These are phyloP conservation scores for Cryphonectria radicalis DNA, from an alignment of 2,329 filamentous ascomycete genomes.

Conservation along the genomic window DNA sequence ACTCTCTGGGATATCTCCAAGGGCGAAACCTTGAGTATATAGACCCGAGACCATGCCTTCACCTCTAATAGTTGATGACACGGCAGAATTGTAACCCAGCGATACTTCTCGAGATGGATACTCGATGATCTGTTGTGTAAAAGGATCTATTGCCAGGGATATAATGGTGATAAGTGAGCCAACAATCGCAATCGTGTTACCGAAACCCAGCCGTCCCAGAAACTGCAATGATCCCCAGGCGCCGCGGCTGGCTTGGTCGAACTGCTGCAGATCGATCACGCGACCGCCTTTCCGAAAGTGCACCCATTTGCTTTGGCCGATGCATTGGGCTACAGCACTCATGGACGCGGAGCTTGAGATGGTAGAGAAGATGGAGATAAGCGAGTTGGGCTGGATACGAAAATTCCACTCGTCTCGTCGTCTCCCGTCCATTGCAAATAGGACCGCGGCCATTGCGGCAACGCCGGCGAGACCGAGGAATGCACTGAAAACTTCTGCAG, in stretches of 20 bases:
- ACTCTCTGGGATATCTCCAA: background rate
- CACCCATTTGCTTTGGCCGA: constrained; percentile 44
- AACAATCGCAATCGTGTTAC: background rate
- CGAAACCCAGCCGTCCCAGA: constrained; percentile 1
- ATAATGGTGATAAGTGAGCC: background rate
- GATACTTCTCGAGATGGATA: background rate
- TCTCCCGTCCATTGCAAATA: background rate
- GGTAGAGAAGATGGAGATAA: constrained; percentile 41
- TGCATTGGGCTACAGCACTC: constrained; percentile 37
- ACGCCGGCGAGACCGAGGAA: background rate
- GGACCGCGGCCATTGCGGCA: background rate
- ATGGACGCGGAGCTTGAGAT: constrained; percentile 38
- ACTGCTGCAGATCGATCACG: constrained; percentile 36
- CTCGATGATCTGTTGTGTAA: background rate
- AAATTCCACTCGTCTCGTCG: constrained; percentile 28
- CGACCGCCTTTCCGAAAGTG: constrained; percentile 33
- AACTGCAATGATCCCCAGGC: constrained; percentile 19
- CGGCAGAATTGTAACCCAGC: background rate
- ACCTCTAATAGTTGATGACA: background rate
- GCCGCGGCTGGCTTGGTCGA: constrained; percentile 39
- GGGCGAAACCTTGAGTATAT: background rate
- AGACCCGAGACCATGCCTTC: background rate
- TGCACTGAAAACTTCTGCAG: background rate
- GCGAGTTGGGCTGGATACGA: constrained; percentile 38
- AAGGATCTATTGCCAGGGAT: background rate